Base-by-base conservation (phyloP, 2,329 filamentous ascomycete species). In the Cladophialophora psammophila region DNA sequence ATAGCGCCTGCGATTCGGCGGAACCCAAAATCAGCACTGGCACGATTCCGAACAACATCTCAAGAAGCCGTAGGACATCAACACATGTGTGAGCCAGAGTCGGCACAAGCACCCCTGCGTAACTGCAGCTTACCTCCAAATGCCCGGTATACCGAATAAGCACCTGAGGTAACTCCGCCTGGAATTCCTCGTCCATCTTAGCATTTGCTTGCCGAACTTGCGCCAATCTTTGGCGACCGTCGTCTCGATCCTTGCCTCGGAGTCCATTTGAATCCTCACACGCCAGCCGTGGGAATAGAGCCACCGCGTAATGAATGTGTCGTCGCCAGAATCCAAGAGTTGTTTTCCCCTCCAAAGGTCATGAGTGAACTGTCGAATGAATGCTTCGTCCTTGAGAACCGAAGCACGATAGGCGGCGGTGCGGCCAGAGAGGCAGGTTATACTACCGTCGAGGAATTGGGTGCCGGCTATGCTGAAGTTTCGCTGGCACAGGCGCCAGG, bases 331-430 rank as follows among this genome's bases (percentile, higher is more conserved):
- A 42, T 42, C 40, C 40, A 42, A 42, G 40, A 4, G 40, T 42
- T 42, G 40, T 4, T 42, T 42, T 42, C 40, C 40, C 10, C n/a
- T 42, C 40, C 40, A 42, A n/a, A 42, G 12, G n/a, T 42, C 40
- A n/a, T 42, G 40, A 42, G 40, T 42, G 40, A 42, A 42, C 40
- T 42, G 40, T 42, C 10, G 40, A 42, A 42, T 2, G 40, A 42
- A 42, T 42, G 40, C 40, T 42, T 42, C n/a, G n/a, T 42, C 40
- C n/a, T 42, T 42, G 40, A 42, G 40, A 42, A 42, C n/a, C 40
- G 40, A 42, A n/a, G 40, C 40, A 12, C 40, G 40, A n/a, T 42
- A 42, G 40, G 40, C 40, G 40, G 40, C 40, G 40, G 40, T 42
- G 12, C 40, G 40, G 12, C 40, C 40, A 2, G 40, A 42, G 10